Base-by-base conservation (phyloP, 2,329 filamentous ascomycete species). In the Graphium sp. region DNA sequence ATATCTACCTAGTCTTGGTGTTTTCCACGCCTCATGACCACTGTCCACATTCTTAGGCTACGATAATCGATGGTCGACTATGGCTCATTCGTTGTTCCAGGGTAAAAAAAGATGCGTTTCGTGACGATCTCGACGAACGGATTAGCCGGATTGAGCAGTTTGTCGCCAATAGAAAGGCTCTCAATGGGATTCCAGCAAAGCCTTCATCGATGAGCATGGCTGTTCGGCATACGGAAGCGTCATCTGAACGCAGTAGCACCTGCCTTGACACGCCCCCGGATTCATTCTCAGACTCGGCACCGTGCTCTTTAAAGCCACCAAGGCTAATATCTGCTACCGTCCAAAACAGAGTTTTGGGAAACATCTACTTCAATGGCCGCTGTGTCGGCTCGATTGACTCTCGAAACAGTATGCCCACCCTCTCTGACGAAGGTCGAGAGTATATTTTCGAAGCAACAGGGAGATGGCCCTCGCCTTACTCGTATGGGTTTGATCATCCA, bases 381-480 rank as follows among this genome's bases (percentile, higher is more conserved):
- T 49, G 58, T 31, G 41, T 65, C 7, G 60, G 60, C 7, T 48
- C 50, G 9, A 54, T 62, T 18, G 62, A 53, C 37, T 44, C 54
- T 6, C 49, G 55, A 26, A 60, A 55, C 10, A 60, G 62, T 6
- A 52, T 66, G 2, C 62, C 62, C 0, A 53, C 62, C 22, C 50
- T 67, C 22, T 58, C 62, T 0, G 41, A 47, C 0, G 49, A 57
- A 10, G 61, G 62, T 5, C 52, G 52, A 29, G 40, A 56, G 37
- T 66, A 60, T 58, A 56, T 67, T 19, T 45, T 9, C 48, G 52
- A 17, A 57, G 60, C 1, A 62, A 60, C 5, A 45, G 54, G 26
- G 40, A 37, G 3, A 40, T 47, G 10, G 31, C 34, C 32, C 17
- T 37, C 30, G 36, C 39, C 31, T 7, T n/a, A 22, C 1, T 31